Percentiles rank a stretch among this genome's conserved stretches.
Evolutionary conservation across 257 asterid species (phyloP).

Genomic region (Mentha longifolia): DNA sequence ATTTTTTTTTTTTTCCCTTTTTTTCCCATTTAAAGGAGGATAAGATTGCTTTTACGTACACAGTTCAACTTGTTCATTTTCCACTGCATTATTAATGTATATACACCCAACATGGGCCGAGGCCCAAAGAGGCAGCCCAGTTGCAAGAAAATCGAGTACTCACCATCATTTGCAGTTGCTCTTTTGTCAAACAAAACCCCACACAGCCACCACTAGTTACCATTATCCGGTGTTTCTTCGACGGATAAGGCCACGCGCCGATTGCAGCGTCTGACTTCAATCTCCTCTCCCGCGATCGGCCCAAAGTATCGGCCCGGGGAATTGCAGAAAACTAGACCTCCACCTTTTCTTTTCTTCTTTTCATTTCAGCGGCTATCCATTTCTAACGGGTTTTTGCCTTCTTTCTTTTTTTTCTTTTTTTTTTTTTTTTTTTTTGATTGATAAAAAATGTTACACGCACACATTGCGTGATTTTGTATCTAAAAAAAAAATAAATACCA

Average conservation of each 20-base stretch:
- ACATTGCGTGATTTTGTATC: conserved; percentile 28
- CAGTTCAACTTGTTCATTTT: no score
- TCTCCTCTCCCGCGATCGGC: conserved; percentile 21
- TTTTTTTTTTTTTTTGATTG: neutral
- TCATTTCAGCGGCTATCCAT: conserved; percentile 64
- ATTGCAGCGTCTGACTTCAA: neutral
- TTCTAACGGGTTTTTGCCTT: conserved; percentile 48
- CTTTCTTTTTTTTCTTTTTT: neutral
- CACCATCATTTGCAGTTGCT: no score
- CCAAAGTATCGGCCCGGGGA: conserved; percentile 33
- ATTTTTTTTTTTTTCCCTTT: no score
- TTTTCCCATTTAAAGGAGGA: no score
- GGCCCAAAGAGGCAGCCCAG: no score
- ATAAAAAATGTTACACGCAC: conserved; percentile 30
- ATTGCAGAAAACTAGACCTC: conserved; percentile 15
- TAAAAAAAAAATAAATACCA: neutral
- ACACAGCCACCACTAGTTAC: neutral
- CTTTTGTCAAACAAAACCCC: no score
- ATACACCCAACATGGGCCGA: no score
- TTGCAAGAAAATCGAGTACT: no score
- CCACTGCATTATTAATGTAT: no score
- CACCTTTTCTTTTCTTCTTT: conserved; percentile 6
- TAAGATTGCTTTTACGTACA: no score
- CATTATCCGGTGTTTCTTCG: conserved; percentile 3
- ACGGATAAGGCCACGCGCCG: conserved; percentile 30